phyloP scores from a whole-genome alignment of 208 protist species.

The Naegleria lovaniensis region DNA sequence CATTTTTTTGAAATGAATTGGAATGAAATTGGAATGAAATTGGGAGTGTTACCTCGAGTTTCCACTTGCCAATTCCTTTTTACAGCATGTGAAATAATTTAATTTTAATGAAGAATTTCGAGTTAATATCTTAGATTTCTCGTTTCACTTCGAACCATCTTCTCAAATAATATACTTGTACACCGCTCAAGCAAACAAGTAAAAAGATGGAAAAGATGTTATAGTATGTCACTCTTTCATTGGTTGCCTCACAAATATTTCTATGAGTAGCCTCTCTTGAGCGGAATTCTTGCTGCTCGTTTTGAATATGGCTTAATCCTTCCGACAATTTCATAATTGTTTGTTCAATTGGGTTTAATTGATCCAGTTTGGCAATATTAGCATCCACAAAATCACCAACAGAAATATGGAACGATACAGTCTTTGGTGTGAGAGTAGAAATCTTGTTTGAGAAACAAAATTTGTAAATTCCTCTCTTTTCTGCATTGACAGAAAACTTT shows the following conservation, averaged over 20 bases:
- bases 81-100: too few relatives aligned
- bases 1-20: not conserved
- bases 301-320: slow-evolving; percentile 61
- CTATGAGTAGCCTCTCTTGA: slow-evolving; percentile 62
- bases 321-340: slow-evolving; percentile 59
- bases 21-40: not conserved
- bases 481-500: slow-evolving; percentile 67
- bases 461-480: slow-evolving; percentile 50
- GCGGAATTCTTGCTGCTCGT: slow-evolving; percentile 63
- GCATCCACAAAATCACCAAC: slow-evolving; percentile 40
- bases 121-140: not conserved
- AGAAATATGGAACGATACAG: slow-evolving; percentile 64
- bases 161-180: slow-evolving; percentile 63
- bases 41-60: too few relatives aligned
- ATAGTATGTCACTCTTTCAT: slow-evolving; percentile 68
- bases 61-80: too few relatives aligned
- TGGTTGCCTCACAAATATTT: slow-evolving; percentile 64
- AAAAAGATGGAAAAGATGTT: slow-evolving; percentile 61
- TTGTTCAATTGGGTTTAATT: slow-evolving; percentile 51
- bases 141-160: slow-evolving; percentile 59
- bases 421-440: slow-evolving; percentile 66
- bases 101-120: not conserved
- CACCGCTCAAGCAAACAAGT: slow-evolving; percentile 56
- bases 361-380: slow-evolving; percentile 6
- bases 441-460: slow-evolving; percentile 81